A percentile compares a stretch with the other conserved stretches of the same genome.
phyloP scores from a whole-genome alignment of 495 filamentous ascomycete species.

The Alectoria sarmentosa region DNA sequence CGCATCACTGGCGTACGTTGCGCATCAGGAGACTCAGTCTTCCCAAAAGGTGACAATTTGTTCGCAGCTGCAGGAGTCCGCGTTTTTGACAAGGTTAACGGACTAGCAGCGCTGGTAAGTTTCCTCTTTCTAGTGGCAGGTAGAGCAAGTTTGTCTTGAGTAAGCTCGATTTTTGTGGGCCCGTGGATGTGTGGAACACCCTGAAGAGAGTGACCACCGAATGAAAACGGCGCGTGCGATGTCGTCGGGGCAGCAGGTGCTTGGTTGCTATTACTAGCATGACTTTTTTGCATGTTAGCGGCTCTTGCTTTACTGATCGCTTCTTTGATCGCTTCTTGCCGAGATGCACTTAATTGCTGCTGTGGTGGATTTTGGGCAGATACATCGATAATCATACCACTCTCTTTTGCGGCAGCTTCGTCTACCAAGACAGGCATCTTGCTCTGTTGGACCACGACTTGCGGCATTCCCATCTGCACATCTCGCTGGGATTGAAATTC shows the following conservation, averaged over 20 bases:
- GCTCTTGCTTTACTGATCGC: slow-evolving; percentile 40
- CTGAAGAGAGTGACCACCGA: slow-evolving; percentile 64
- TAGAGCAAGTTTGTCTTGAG: slow-evolving; percentile 51
- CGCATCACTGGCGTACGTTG: slow-evolving; percentile 30
- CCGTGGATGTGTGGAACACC: slow-evolving; percentile 53
- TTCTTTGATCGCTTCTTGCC: no score
- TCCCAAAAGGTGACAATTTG: slow-evolving; percentile 32
- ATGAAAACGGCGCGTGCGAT: slow-evolving; percentile 56
- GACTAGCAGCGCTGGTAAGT: slow-evolving; percentile 37
- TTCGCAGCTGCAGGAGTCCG: slow-evolving; percentile 24
- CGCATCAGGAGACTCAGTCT: slow-evolving; percentile 34
- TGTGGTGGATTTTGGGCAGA: slow-evolving; percentile 30
- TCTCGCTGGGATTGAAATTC: no score
- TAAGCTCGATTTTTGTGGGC: slow-evolving; percentile 36
- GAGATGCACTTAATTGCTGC: slow-evolving; percentile 50
- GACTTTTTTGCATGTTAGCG: slow-evolving; percentile 47
- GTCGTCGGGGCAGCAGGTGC: slow-evolving; percentile 59
- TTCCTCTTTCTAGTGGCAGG: slow-evolving; percentile 56
- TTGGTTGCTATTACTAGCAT: slow-evolving; percentile 46
- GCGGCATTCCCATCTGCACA: no score
- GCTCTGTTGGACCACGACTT: no score
- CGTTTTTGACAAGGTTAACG: slow-evolving; percentile 31
- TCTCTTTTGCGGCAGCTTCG: neutral
- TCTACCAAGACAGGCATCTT: neutral
- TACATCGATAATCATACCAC: neutral